These are phyloP conservation scores for Saccharomycopsis schoenii DNA, from an alignment of 805 yeast genomes.

Conservation along the genomic window DNA sequence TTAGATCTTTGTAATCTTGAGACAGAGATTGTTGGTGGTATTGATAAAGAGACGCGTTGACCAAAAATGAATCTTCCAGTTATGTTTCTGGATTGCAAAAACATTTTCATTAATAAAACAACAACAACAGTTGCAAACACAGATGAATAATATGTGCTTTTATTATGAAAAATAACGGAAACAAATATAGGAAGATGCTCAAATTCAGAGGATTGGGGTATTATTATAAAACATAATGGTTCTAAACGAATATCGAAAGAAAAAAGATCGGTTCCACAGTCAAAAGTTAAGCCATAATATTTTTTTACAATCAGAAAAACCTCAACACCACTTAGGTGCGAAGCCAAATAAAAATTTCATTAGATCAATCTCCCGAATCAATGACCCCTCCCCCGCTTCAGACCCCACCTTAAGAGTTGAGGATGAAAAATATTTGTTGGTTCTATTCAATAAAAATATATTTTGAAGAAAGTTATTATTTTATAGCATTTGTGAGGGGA, in stretches of 20 bases:
- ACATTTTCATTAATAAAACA: neutral
- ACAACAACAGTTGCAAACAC: neutral
- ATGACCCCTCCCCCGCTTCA: conserved; percentile 2
- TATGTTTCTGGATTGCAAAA: neutral
- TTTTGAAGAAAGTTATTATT: no score
- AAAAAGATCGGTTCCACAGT: neutral
- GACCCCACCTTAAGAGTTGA: neutral
- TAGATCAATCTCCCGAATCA: neutral
- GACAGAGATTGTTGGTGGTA: neutral
- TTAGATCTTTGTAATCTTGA: neutral
- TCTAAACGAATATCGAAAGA: neutral
- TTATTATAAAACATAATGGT: neutral
- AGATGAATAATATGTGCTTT: neutral
- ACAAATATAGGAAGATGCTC: no score
- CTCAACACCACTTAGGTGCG: no score
- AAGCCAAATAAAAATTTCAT: no score
- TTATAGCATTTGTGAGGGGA: neutral
- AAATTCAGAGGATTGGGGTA: no score
- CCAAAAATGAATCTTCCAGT: neutral
- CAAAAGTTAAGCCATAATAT: neutral
- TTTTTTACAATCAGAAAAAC: no score
- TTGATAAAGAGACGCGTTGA: neutral
- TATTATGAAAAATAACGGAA: no score
- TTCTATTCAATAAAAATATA: neutral
- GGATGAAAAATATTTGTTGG: neutral